Evolutionary conservation across 331 rosid species (phyloP).

Genomic region (Ulmus americana): DNA sequence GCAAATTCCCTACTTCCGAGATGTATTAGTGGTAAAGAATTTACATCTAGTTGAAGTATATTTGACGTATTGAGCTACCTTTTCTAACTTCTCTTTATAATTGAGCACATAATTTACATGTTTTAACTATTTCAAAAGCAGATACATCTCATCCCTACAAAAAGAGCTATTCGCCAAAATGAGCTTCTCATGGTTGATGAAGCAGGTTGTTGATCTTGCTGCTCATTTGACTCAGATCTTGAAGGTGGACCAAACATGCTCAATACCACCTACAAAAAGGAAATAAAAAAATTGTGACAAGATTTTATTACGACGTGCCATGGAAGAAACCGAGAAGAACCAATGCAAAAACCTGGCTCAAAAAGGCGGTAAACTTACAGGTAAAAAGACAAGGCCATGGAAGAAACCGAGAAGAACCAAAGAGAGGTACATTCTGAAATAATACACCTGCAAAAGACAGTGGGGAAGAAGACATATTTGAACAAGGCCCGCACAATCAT

Average conservation of each 20-base stretch:
- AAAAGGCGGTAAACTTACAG: conserved; percentile 41
- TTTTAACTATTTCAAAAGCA: conserved; percentile 13
- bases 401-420: conserved; percentile 92
- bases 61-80: background rate
- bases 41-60: too few relatives aligned
- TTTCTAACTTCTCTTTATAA: background rate
- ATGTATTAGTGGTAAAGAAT: too few relatives aligned
- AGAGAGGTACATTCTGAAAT: conserved; percentile 89
- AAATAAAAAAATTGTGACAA: background rate
- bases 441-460: conserved; percentile 66
- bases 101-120: conserved; percentile 13
- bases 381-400: conserved; percentile 94
- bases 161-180: background rate
- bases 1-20: too few relatives aligned
- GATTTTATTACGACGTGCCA: too few relatives aligned
- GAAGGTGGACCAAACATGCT: conserved; percentile 97
- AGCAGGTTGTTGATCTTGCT: conserved; percentile 44
- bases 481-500: background rate
- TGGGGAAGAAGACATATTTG: background rate
- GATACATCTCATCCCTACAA: background rate
- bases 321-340: too few relatives aligned
- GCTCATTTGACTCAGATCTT: conserved; percentile 48
- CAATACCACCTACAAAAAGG: conserved; percentile 60
- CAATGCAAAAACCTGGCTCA: too few relatives aligned
- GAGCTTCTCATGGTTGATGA: conserved; percentile 33